Evolutionary conservation across 495 filamentous ascomycete species (phyloP).

Genomic region (Corynascus novoguineensis): DNA sequence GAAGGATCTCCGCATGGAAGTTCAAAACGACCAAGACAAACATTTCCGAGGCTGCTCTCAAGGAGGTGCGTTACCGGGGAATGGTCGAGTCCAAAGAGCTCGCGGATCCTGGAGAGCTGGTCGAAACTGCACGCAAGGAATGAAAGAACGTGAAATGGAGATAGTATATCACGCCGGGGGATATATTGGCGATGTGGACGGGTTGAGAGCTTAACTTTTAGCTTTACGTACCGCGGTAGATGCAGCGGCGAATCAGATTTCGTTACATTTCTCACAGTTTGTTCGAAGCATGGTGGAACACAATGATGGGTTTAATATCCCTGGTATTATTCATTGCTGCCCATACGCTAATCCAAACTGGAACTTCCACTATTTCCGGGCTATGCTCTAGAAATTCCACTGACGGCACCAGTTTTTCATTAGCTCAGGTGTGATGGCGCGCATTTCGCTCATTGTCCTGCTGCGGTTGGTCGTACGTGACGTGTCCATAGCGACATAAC

Average conservation of each 20-base stretch:
- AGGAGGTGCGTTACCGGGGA: conserved; percentile 21
- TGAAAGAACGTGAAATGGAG: no score
- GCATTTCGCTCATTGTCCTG: conserved; percentile 34
- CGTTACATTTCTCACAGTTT: no score
- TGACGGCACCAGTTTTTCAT: conserved; percentile 49
- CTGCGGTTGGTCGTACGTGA: conserved; percentile 28
- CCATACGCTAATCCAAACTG: no score
- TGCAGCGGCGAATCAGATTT: no score
- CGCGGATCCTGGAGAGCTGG: neutral
- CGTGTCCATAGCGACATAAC: conserved; percentile 30
- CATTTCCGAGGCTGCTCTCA: conserved; percentile 32
- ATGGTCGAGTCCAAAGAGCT: neutral
- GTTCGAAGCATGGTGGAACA: no score
- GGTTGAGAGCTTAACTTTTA: no score
- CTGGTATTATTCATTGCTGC: no score
- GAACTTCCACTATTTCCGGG: neutral
- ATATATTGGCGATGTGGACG: no score
- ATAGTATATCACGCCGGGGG: no score
- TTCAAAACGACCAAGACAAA: conserved; percentile 35
- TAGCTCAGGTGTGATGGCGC: conserved; percentile 36
- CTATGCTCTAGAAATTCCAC: conserved; percentile 34
- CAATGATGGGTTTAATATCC: no score
- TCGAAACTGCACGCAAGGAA: neutral
- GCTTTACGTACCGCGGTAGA: no score
- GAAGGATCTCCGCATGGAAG: conserved; percentile 33